phyloP scores from a whole-genome alignment of 2,329 filamentous ascomycete species.

The Pseudopyricularia javanii region DNA sequence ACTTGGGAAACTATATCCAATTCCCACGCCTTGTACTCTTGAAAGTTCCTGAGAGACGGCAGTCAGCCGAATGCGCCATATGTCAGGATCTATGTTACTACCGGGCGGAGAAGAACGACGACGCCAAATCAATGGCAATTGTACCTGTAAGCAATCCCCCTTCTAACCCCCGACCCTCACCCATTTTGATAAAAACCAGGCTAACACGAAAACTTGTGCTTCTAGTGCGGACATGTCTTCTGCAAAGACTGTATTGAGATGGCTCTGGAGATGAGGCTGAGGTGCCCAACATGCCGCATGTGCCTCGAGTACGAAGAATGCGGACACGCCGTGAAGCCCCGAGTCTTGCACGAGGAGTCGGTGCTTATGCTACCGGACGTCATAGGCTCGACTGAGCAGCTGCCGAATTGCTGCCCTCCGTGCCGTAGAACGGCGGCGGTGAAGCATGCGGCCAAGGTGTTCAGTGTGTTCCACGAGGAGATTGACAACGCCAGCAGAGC shows the following conservation, averaged over 20 bases:
- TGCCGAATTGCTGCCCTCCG: background rate
- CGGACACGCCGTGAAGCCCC: background rate
- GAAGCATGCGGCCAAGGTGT: background rate
- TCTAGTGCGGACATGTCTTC: slow-evolving; percentile 2
- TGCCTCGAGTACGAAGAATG: background rate
- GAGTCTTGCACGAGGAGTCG: background rate
- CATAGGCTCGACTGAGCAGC: background rate
- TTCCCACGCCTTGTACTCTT: background rate
- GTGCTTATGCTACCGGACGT: background rate
- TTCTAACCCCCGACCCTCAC: background rate
- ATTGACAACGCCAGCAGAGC: background rate
- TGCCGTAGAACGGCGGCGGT: background rate
- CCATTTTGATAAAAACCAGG: background rate
- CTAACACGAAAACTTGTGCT: background rate
- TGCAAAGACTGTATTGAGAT: background rate
- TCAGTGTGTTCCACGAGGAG: background rate
- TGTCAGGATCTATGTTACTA: background rate
- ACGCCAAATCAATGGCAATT: background rate
- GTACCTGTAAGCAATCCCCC: background rate
- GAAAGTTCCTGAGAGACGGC: background rate
- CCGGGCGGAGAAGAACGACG: background rate
- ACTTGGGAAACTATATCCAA: background rate
- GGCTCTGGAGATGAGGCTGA: background rate
- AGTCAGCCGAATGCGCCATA: background rate
- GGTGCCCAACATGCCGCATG: slow-evolving; percentile 1